Conservation (phyloP, 208 protist genomes). For the Angomonas deanei region DNA sequence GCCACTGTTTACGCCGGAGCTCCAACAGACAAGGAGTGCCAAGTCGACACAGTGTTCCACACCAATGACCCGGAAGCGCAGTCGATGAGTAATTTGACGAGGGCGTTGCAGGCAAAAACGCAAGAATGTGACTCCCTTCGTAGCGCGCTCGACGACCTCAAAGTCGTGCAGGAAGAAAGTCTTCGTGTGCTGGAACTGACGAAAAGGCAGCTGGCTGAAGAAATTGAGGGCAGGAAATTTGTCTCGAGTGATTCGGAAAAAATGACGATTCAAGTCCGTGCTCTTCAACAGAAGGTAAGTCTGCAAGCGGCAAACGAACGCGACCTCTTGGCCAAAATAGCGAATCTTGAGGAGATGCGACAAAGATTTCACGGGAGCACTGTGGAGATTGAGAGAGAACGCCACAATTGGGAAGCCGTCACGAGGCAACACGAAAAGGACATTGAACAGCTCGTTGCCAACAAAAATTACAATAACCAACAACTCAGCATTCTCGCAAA, state of each 20-base stretch:
- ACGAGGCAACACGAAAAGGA: slow-evolving; percentile 70
- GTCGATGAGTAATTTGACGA: slow-evolving; percentile 28
- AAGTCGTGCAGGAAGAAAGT: slow-evolving; percentile 36
- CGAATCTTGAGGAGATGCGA: slow-evolving; percentile 36
- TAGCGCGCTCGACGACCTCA: slow-evolving; percentile 44
- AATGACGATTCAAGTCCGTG: slow-evolving; percentile 54
- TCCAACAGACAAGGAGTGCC: slow-evolving; percentile 30
- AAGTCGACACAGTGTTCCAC: slow-evolving; percentile 13
- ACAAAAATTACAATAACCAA: slow-evolving; percentile 70
- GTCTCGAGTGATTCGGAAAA: slow-evolving; percentile 49
- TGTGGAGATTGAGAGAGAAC: slow-evolving; percentile 38
- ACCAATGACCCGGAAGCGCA: slow-evolving; percentile 4
- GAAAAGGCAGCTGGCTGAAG: slow-evolving; percentile 36
- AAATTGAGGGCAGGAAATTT: slow-evolving; percentile 30
- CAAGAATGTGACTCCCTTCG: slow-evolving; percentile 62
- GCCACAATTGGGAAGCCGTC: slow-evolving; percentile 40
- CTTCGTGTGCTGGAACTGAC: slow-evolving; percentile 31
- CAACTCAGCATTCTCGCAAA: slow-evolving; percentile 53
- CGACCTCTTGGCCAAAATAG: slow-evolving; percentile 33
- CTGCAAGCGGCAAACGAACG: slow-evolving; percentile 48
- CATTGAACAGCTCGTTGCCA: slow-evolving; percentile 58
- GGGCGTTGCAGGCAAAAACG: slow-evolving; percentile 59
- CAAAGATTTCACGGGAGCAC: slow-evolving; percentile 29
- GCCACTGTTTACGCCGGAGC: slow-evolving; percentile 8
- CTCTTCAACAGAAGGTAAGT: slow-evolving; percentile 63